Percentiles rank a stretch among this genome's conserved stretches.
phyloP scores from a whole-genome alignment of 2,329 filamentous ascomycete species.

The Neonectria hederae region DNA sequence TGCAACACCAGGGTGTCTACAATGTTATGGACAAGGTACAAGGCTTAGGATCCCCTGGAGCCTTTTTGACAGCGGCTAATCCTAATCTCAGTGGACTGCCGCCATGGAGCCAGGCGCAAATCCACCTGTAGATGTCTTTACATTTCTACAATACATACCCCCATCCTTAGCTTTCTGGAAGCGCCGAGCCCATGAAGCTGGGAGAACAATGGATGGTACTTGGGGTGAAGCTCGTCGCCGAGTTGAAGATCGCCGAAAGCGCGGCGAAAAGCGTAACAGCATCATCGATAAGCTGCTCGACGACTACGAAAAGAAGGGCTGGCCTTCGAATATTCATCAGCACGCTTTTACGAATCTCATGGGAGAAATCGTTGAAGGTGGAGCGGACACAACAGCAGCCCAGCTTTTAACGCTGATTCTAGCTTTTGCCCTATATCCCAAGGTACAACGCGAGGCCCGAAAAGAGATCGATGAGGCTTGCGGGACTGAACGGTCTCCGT shows the following conservation, averaged over 20 bases:
- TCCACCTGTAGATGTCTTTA: neutral
- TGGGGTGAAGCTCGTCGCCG: neutral
- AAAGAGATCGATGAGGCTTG: conserved; percentile 52
- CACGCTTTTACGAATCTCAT: neutral
- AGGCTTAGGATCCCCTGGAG: too few relatives aligned
- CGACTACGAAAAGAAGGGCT: neutral
- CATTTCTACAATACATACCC: neutral
- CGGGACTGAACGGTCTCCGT: conserved; percentile 48
- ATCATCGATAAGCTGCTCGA: neutral
- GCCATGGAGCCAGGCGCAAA: neutral
- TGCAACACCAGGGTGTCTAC: neutral
- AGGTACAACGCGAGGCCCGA: conserved; percentile 52
- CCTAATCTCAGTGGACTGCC: neutral
- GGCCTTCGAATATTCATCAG: too few relatives aligned
- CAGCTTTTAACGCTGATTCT: neutral
- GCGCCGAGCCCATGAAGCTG: neutral
- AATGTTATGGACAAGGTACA: neutral
- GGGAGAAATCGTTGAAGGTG: neutral
- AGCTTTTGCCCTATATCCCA: conserved; percentile 16
- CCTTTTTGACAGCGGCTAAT: too few relatives aligned
- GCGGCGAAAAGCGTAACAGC: neutral
- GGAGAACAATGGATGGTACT: neutral
- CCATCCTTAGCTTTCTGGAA: neutral
- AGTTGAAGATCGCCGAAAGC: too few relatives aligned
- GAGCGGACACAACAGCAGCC: neutral